Conservation (phyloP, 2,329 filamentous ascomycete genomes). For the Fonsecaea multimorphosa region DNA sequence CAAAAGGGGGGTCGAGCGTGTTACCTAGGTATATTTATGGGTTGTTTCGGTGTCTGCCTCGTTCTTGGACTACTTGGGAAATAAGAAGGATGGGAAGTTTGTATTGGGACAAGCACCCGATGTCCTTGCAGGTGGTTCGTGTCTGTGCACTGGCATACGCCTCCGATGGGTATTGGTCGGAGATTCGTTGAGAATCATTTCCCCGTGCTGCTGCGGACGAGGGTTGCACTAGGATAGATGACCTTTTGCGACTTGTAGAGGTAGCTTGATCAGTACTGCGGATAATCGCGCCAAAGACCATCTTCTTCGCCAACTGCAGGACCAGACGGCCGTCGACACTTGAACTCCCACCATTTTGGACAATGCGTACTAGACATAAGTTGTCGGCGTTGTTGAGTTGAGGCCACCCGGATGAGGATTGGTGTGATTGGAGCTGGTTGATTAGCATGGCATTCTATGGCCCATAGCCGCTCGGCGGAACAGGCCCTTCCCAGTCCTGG, state of each 20-base stretch:
- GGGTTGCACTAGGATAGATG: not conserved
- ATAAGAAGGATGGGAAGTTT: no score
- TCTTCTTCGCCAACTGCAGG: not conserved
- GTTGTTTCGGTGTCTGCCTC: no score
- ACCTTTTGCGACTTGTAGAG: not conserved
- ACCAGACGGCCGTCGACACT: conserved; percentile 32
- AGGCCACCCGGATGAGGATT: not conserved
- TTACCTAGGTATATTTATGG: no score
- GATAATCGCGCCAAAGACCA: not conserved
- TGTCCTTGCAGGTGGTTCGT: no score
- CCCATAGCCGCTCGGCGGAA: conserved; percentile 9
- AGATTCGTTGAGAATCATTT: not conserved
- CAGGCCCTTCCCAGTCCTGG: conserved; percentile 1
- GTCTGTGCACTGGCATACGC: not conserved
- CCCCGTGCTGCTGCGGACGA: not conserved
- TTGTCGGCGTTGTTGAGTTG: not conserved
- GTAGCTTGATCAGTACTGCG: not conserved
- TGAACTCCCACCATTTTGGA: not conserved
- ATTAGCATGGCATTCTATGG: conserved; percentile 5
- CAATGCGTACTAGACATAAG: not conserved
- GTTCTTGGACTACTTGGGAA: no score
- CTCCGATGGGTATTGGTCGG: not conserved
- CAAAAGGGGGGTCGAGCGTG: no score
- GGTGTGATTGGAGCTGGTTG: not conserved
- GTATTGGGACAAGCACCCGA: no score